Evolutionary conservation across 371 early-diverging fungal species (phyloP).

Genomic region (Mucor lusitanicus): DNA sequence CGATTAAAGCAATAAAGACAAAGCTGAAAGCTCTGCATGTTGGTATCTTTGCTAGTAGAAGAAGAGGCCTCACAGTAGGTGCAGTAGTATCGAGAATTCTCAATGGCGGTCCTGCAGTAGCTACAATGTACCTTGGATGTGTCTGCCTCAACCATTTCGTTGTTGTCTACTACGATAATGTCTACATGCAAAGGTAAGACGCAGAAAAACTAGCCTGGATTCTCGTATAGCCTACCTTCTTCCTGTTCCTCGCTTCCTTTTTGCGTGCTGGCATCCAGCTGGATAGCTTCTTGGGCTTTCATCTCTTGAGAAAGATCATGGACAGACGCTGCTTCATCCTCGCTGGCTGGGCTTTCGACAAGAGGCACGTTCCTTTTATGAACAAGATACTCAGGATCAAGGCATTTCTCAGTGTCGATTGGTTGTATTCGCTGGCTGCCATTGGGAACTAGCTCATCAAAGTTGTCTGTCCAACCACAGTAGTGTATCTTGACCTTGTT

Average conservation of each 20-base stretch:
- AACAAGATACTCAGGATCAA: conserved; percentile 47
- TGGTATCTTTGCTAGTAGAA: conserved; percentile 59
- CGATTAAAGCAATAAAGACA: conserved; percentile 79
- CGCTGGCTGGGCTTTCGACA: background rate
- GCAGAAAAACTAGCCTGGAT: no score
- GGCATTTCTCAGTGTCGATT: conserved; percentile 42
- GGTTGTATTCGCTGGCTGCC: conserved; percentile 57
- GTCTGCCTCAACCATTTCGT: conserved; percentile 11
- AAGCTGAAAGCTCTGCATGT: conserved; percentile 54
- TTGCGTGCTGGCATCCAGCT: background rate
- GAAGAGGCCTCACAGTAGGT: conserved; percentile 79
- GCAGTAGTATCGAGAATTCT: conserved; percentile 78
- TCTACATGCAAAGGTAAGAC: no score
- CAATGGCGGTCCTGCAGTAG: conserved; percentile 59
- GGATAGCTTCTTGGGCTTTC: no score
- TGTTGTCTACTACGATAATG: no score
- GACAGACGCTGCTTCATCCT: no score
- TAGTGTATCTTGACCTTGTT: conserved; percentile 58
- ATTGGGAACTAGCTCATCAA: conserved; percentile 62
- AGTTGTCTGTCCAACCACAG: conserved; percentile 59
- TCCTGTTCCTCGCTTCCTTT: background rate
- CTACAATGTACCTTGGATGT: conserved; percentile 65
- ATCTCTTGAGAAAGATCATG: no score
- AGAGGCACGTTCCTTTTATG: conserved; percentile 36
- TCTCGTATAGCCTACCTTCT: conserved; percentile 6